Evolutionary conservation across 225 moss, liverwort and hornwort species (phyloP), one percentile per base, ranked within the genome.

Genomic region (Straminergon stramineum): DNA sequence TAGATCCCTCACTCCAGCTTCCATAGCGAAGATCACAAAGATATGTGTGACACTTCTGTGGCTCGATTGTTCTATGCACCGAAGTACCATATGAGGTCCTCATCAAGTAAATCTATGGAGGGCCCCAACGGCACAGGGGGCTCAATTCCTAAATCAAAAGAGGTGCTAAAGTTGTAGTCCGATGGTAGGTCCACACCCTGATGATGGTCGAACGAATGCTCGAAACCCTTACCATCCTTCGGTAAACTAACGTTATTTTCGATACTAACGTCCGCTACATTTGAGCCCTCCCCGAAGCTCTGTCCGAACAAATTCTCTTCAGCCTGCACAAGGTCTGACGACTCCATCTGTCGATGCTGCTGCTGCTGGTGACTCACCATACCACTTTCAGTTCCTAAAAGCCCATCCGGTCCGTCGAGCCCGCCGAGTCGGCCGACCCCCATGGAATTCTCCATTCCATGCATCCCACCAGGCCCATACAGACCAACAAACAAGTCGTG

Each of bases 21-120:
- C 92, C 93, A 93, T 83, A 90, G 90, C 90, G 93, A 94, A 92
- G 89, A 92, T 92, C 92, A 90, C 92, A 70, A 86, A 81, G 82
- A 62, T 22, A 90, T 82, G 86, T 88, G 88, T 88, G 88, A 83
- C 75, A 89, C 88, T 91, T 93, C 91, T 62, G 85, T 87, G 51
- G 74, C 85, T 88, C 65, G 91, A 89, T 74, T 88, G 70, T 86
- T 89, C 90, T 95, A 95, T 68, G 95, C 95, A 86, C 95, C 95
- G 90, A 95, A 95, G 92, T 95, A 95, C 95, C 95, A 95, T 90
- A 95, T 95, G 92, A 93, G 93, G 89, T 95, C 95, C 90, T 95
- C 93, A 79, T 93, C 95, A 80, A 94, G 92, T 89, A 93, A 86
- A 14, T 93, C 95, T 92, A 93, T 88, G 58, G 92, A 85, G 85